phyloP scores from a whole-genome alignment of 495 filamentous ascomycete genomes.

The Xylona heveae region DNA sequence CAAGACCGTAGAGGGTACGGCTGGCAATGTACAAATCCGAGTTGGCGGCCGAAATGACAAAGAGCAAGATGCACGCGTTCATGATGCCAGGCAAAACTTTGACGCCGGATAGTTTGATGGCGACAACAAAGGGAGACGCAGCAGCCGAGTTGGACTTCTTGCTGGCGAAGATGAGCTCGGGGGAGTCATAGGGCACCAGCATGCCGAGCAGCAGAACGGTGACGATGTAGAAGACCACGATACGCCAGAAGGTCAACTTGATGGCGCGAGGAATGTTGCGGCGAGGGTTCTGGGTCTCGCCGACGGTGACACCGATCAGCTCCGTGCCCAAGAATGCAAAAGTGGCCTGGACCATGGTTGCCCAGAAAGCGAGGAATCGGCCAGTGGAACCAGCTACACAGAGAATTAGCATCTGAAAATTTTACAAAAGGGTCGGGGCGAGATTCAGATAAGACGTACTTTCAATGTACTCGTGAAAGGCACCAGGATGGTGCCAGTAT shows the following conservation, averaged over 20 bases:
- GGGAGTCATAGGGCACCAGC: slow-evolving; percentile 32
- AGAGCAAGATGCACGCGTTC: slow-evolving; percentile 51
- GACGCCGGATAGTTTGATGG: slow-evolving; percentile 31
- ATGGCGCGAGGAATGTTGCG: slow-evolving; percentile 17
- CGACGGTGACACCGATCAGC: slow-evolving; percentile 48
- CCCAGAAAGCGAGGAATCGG: slow-evolving; percentile 58
- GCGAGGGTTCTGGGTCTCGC: slow-evolving; percentile 19
- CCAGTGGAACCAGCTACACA: slow-evolving; percentile 18
- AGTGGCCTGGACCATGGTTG: slow-evolving; percentile 52
- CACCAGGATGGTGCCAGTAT: slow-evolving; percentile 58
- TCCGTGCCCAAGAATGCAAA: slow-evolving; percentile 79
- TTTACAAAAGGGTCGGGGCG: slow-evolving; percentile 13
- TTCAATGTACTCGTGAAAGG: slow-evolving; percentile 18
- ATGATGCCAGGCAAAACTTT: slow-evolving; percentile 29
- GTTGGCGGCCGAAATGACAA: slow-evolving; percentile 63
- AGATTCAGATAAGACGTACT: background rate
- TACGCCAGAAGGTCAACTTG: slow-evolving; percentile 18
- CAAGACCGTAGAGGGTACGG: slow-evolving; percentile 60
- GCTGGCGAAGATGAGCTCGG: slow-evolving; percentile 30
- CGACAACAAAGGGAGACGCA: slow-evolving; percentile 42
- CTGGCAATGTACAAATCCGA: slow-evolving; percentile 68
- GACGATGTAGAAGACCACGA: slow-evolving; percentile 21
- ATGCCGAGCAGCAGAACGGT: slow-evolving; percentile 30
- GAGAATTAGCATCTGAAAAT: background rate
- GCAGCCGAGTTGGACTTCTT: slow-evolving; percentile 20